Conservation (phyloP, 257 asterid species). For the Solanum piurae region DNA sequence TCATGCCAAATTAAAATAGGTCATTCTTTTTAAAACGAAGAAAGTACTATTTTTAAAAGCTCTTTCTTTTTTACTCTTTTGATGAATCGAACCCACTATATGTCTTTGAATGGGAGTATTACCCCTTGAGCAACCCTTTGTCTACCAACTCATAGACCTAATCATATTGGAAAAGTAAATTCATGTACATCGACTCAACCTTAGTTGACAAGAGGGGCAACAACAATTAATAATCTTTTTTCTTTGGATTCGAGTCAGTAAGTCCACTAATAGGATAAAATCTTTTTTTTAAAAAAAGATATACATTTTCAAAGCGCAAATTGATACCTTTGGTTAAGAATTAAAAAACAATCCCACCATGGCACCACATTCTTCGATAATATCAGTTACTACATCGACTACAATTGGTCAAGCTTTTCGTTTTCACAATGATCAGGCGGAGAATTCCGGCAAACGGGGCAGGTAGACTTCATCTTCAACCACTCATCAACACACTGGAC, state of each 20-base stretch:
- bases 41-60: neutral
- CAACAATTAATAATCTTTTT: neutral
- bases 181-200: neutral
- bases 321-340: neutral
- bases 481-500: constrained; percentile 25
- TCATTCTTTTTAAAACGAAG: neutral
- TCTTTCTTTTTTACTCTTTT: no score
- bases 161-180: neutral
- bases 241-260: no score
- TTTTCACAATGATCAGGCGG: neutral
- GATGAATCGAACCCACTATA: neutral
- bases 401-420: neutral
- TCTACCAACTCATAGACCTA: neutral
- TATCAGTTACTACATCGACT: neutral
- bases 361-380: neutral
- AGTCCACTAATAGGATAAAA: no score
- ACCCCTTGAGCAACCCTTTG: neutral
- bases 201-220: neutral
- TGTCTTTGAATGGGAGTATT: neutral
- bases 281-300: neutral
- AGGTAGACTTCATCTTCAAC: constrained; percentile 13
- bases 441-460: constrained; percentile 31
- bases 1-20: neutral
- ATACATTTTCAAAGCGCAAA: neutral
- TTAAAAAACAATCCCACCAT: neutral